A percentile compares a stretch with the other conserved stretches of the same genome.
Conservation (phyloP, 2,329 filamentous ascomycete species). For the Claviceps africana region DNA sequence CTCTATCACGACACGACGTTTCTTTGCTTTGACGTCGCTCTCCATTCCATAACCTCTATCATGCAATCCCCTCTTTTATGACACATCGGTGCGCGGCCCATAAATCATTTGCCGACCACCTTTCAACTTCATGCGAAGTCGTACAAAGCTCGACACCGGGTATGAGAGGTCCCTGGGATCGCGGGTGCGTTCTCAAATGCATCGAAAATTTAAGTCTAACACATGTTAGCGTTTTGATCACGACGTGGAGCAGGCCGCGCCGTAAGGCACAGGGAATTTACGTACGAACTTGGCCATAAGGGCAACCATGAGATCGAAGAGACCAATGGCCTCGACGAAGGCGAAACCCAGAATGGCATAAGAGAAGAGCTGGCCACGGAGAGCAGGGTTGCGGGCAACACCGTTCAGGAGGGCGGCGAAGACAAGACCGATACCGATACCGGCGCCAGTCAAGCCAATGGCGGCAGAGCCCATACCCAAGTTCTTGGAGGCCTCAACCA, state of each 20-base stretch:
- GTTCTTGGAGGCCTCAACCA: conserved; percentile 86
- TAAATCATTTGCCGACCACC: conserved; percentile 13
- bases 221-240: conserved; percentile 4
- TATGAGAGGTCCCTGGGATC: conserved; percentile 22
- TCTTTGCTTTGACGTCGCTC: conserved; percentile 18
- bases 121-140: conserved; percentile 13
- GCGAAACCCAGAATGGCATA: conserved; percentile 93
- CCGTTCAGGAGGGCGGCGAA: conserved; percentile 80
- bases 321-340: conserved; percentile 85
- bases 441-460: conserved; percentile 83
- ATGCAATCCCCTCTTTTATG: conserved; percentile 23
- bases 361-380: conserved; percentile 90
- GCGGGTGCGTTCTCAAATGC: conserved; percentile 21
- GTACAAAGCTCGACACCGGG: conserved; percentile 15
- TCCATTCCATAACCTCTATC: conserved; percentile 29
- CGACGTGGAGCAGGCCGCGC: background rate
- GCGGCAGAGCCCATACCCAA: conserved; percentile 78
- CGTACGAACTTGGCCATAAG: conserved; percentile 84
- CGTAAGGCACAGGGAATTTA: conserved; percentile 13
- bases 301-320: conserved; percentile 83
- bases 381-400: conserved; percentile 87
- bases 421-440: conserved; percentile 92
- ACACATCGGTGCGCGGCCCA: conserved; percentile 18
- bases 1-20: conserved; percentile 21
- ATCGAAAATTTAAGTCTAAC: conserved; percentile 24